Conservation (phyloP, 2,329 filamentous ascomycete genomes). For the Arthrobotrys iridis region DNA sequence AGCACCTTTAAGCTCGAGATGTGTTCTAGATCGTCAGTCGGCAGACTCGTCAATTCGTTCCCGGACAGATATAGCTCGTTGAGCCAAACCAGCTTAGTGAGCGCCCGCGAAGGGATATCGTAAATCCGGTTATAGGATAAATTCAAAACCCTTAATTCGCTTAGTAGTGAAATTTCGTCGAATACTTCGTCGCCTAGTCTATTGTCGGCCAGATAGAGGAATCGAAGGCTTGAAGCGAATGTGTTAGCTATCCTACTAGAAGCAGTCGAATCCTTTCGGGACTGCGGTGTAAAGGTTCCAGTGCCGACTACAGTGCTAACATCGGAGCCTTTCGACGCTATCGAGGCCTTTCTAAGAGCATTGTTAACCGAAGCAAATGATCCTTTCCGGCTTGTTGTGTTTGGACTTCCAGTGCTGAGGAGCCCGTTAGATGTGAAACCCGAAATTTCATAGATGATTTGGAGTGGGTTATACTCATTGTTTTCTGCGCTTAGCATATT, state of each 20-base stretch:
- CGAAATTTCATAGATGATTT: slow-evolving; percentile 68
- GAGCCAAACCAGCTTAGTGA: slow-evolving; percentile 88
- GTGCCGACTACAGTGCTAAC: slow-evolving; percentile 73
- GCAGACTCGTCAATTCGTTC: slow-evolving; percentile 89
- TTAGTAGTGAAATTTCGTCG: slow-evolving; percentile 83
- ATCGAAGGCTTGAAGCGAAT: slow-evolving; percentile 84
- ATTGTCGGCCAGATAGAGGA: slow-evolving; percentile 92
- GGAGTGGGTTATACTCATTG: slow-evolving; percentile 48
- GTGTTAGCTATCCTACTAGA: slow-evolving; percentile 83
- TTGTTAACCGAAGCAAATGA: slow-evolving; percentile 75
- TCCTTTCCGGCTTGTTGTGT: slow-evolving; percentile 74
- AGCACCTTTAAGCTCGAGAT: slow-evolving; percentile 85
- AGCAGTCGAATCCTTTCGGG: slow-evolving; percentile 87
- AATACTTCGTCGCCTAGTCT: slow-evolving; percentile 94
- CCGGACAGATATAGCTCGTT: slow-evolving; percentile 94
- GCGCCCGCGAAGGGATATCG: slow-evolving; percentile 87
- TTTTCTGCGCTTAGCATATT: slow-evolving; percentile 57
- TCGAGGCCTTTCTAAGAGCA: slow-evolving; percentile 63
- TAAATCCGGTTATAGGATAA: slow-evolving; percentile 94
- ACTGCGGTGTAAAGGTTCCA: slow-evolving; percentile 66
- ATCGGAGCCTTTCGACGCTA: slow-evolving; percentile 84
- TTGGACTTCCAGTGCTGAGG: slow-evolving; percentile 78
- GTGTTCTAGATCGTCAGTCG: slow-evolving; percentile 92
- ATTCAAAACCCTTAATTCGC: slow-evolving; percentile 87
- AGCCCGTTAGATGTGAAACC: slow-evolving; percentile 77